Percentiles rank a stretch among this genome's conserved stretches.
Conservation (phyloP, 2,329 filamentous ascomycete genomes). For the Fusarium neocosmosporiellum region DNA sequence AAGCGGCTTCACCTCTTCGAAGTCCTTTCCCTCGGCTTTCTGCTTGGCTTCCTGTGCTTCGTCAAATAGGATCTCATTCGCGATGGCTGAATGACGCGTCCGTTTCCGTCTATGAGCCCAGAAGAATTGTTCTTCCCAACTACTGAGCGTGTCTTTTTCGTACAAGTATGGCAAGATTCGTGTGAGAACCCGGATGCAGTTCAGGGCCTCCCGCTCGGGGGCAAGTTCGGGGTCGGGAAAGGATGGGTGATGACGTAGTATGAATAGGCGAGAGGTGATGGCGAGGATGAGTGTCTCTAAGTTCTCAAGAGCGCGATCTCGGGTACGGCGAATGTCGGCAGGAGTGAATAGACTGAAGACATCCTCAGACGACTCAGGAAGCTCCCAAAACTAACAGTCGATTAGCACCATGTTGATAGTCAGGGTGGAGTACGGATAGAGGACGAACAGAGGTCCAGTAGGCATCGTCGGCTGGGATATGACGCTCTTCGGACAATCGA, state of each 20-base stretch:
- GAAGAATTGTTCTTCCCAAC: conserved; percentile 95
- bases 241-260: conserved; percentile 87
- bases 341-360: conserved; percentile 96
- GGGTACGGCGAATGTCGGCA: conserved; percentile 86
- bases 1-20: conserved; percentile 85
- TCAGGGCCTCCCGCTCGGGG: conserved; percentile 88
- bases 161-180: conserved; percentile 91
- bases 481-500: conserved; percentile 88
- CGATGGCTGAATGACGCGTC: conserved; percentile 73
- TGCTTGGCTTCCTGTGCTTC: conserved; percentile 69
- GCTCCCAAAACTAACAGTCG: conserved; percentile 85
- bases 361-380: conserved; percentile 95
- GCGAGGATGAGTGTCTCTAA: conserved; percentile 89
- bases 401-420: conserved; percentile 35
- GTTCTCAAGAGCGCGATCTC: conserved; percentile 87
- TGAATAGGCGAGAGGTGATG: conserved; percentile 83
- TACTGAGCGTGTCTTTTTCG: conserved; percentile 82
- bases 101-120: conserved; percentile 82
- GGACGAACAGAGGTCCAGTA: conserved; percentile 92
- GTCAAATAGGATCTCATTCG: conserved; percentile 86
- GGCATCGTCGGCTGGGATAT: conserved; percentile 86
- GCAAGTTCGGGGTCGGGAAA: conserved; percentile 90
- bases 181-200: conserved; percentile 92
- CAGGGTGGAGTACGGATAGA: conserved; percentile 15
- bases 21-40: conserved; percentile 67